Percentiles rank a stretch among this genome's conserved stretches.
Evolutionary conservation across 768 basidiomycete genomes (phyloP).

Genomic region (Boletus insuetus): DNA sequence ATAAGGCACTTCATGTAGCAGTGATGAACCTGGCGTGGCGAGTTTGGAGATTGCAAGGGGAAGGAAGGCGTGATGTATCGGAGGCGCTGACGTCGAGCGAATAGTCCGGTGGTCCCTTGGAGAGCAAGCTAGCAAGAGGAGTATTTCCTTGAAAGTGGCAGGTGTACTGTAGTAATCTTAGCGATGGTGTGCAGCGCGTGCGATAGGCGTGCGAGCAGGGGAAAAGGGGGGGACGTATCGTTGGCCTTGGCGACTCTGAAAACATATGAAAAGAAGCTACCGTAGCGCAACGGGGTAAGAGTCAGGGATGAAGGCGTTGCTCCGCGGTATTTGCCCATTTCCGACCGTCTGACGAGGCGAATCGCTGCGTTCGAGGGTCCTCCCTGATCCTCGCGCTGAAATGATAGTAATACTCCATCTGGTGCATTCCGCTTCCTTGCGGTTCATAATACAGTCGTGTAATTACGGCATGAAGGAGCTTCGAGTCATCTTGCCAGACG

Average conservation of each 20-base stretch:
- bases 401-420: background rate
- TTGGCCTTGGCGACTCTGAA: background rate
- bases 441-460: slow-evolving; percentile 4
- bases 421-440: background rate
- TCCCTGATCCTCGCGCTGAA: slow-evolving; percentile 19
- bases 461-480: background rate
- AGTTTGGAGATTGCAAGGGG: too few relatives aligned
- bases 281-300: background rate
- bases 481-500: background rate
- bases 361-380: slow-evolving; percentile 1
- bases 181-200: too few relatives aligned
- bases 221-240: background rate
- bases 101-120: too few relatives aligned
- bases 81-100: too few relatives aligned
- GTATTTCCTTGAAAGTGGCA: too few relatives aligned
- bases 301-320: background rate
- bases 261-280: background rate
- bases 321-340: slow-evolving; percentile 16
- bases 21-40: background rate
- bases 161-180: too few relatives aligned
- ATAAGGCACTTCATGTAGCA: background rate
- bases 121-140: too few relatives aligned
- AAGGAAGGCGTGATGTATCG: too few relatives aligned
- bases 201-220: too few relatives aligned
- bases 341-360: background rate